phyloP scores from a whole-genome alignment of 2,329 filamentous ascomycete genomes.

The Trichothecium roseum region DNA sequence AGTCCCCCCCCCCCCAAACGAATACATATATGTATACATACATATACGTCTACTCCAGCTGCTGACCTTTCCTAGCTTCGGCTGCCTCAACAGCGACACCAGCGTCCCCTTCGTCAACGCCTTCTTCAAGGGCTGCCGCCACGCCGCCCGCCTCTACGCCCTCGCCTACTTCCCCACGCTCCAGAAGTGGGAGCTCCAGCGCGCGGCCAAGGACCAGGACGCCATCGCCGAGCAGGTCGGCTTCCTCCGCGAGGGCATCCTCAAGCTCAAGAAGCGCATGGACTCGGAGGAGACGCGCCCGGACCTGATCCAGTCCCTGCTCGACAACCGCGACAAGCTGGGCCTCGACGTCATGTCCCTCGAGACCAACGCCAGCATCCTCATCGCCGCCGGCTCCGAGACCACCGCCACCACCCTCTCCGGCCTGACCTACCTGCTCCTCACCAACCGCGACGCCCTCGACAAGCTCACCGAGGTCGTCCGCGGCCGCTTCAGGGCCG shows the following conservation, averaged over 20 bases:
- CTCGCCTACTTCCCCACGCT: too few relatives aligned
- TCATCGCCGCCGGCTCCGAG: slow-evolving; percentile 15
- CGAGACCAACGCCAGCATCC: slow-evolving; percentile 7
- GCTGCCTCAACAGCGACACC: too few relatives aligned
- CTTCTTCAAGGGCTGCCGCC: too few relatives aligned
- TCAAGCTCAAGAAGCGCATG: slow-evolving; percentile 7
- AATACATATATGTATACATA: too few relatives aligned
- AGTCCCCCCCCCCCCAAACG: too few relatives aligned
- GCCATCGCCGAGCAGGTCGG: too few relatives aligned
- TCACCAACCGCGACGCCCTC: slow-evolving; percentile 16
- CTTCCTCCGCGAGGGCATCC: too few relatives aligned
- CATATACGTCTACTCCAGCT: too few relatives aligned
- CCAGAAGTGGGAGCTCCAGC: too few relatives aligned
- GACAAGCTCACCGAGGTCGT: slow-evolving; percentile 21
- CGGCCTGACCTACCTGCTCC: slow-evolving; percentile 14
- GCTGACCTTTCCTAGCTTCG: too few relatives aligned
- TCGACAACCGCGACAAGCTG: slow-evolving; percentile 9
- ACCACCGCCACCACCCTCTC: slow-evolving; percentile 16
- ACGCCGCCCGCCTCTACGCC: too few relatives aligned
- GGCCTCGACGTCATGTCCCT: slow-evolving; percentile 6
- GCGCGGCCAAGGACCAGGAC: neutral
- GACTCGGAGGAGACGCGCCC: slow-evolving; percentile 7
- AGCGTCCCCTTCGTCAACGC: too few relatives aligned
- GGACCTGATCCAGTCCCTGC: slow-evolving; percentile 9
- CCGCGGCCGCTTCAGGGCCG: slow-evolving; percentile 10